phyloP scores from a whole-genome alignment of 352 stramenopile species.

The Lagenidium giganteum region DNA sequence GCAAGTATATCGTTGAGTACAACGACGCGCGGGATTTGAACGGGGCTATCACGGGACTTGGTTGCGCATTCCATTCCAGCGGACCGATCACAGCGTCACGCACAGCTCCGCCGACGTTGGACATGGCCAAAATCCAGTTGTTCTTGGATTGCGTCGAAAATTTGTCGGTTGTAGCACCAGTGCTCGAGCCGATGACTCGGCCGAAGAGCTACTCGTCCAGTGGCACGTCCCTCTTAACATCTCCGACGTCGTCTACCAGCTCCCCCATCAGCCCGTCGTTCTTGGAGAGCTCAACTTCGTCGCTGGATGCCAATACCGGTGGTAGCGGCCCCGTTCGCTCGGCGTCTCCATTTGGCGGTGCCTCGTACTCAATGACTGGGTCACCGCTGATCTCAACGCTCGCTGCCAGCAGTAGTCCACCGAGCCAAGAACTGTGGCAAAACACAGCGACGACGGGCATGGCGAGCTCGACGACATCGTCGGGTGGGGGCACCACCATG shows the following conservation, averaged over 20 bases:
- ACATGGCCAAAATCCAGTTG: conserved; percentile 55
- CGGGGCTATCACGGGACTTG: conserved; percentile 32
- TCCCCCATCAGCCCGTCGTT: conserved; percentile 58
- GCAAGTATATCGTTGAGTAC: conserved; percentile 70
- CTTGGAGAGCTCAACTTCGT: conserved; percentile 23
- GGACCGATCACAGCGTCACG: conserved; percentile 41
- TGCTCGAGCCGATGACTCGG: conserved; percentile 14
- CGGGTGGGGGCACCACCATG: no score
- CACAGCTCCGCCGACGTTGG: conserved; percentile 43
- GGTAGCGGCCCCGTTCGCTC: conserved; percentile 7
- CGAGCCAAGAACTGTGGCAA: no score
- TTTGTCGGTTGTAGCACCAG: conserved; percentile 2
- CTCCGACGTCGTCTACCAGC: conserved; percentile 54
- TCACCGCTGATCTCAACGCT: no score
- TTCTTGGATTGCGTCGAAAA: conserved; percentile 51
- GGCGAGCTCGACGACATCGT: no score
- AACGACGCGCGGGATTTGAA: conserved; percentile 57
- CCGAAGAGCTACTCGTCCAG: conserved; percentile 65
- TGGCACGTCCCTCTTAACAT: conserved; percentile 50
- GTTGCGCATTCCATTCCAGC: conserved; percentile 20
- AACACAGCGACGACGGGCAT: no score
- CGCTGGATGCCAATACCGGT: neutral
- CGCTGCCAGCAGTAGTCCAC: no score
- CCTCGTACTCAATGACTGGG: conserved; percentile 4
- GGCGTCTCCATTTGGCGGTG: conserved; percentile 20